Evolutionary conservation across 768 basidiomycete genomes (phyloP), one percentile per base, ranked within the genome.

Genomic region (Mycena floridula): DNA sequence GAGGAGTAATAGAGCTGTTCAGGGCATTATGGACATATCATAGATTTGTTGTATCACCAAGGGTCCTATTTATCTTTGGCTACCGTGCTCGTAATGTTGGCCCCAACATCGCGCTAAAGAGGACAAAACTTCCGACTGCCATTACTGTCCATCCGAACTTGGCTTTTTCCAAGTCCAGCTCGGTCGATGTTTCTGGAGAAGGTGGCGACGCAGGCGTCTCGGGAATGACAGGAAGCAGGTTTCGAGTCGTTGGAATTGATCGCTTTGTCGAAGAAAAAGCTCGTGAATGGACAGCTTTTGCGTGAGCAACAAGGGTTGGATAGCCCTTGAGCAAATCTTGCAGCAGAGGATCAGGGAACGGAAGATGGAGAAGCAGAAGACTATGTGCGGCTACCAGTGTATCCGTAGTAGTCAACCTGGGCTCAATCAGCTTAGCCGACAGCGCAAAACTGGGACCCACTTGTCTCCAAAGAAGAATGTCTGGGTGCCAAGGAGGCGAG

Each of bases 301-400:
- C 79, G 51, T 88, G 85, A 6, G 71, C 59, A 11, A 74, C 62
- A 32, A 90, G 68, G 7, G 64, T 56, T 1, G 83, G 74, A 56
- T 81, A 71, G 5, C 75, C 73, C 2, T 54, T 55, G 7, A 89
- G 57, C 3, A 85, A 69, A 48, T 69, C 66, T 54, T 74, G 69
- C 7, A 90, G 49, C 13, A 79, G 57, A 3, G 77, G 62, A 50
- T 88, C 79, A 1, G 84, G 80, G 45, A 81, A 82, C 27, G 77
- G 73, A 5, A 81, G 74, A 37, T 73, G 61, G 3, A 70, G 48
- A 3, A 89, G 62, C 25, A 88, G 66, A 25, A 87, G 69, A 22
- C 83, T 65, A 49, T 88, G 83, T 5, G 86, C 75, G 15, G 88
- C 83, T 16, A 89, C 62, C 27, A 78, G 57, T 20, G 84, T 58